Base-by-base conservation (phyloP, 1,284 basidiomycete species). In the Mycosarcoma mackinlayi region DNA sequence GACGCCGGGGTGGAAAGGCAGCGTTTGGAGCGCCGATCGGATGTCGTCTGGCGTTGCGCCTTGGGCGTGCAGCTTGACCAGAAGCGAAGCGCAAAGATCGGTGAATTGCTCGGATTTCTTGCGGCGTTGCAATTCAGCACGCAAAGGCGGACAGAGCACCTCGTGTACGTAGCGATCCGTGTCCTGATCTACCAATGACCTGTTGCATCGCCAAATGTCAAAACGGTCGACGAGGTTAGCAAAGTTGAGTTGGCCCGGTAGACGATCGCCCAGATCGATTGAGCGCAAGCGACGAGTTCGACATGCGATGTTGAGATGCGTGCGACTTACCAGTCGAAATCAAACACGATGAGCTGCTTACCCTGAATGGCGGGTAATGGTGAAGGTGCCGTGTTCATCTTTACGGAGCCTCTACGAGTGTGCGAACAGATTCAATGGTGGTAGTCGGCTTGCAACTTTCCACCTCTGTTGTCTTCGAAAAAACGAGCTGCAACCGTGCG, bases 1-100 rank as follows among this genome's bases (percentile, higher is more conserved):
- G 93, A 98, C 97, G 3, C 93, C 95, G 4, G 95, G 95, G 83
- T 98, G 96, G 79, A 95, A 91, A 13, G 95, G 95, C 84, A 97
- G 89, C 53, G 87, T 87, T 41, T 88, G 85, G 23, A 98, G 87
- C 0, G 93, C 88, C 47, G 87, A 84, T 64, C 92, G 88, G 66
- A 98, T 91, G 64, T 96, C 87, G 55, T 89, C 86, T 58, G 87
- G 88, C 1, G 88, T 91, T 88, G 10, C 33, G 58, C 83, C 65
- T 62, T 39, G 24, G 9, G 65, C 50, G 53, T 81, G 76, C 7
- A 82, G 71, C 54, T 83, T 76, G 38, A 56, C 39, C 1, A 78
- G 57, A 13, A 80, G 67, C 24, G 56, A 30, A 2, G 73, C 71
- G 50, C 62, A 68, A 9, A 84, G 88, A 85, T 98, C 96, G 4